Conservation (phyloP, 345 rosid genomes). For the Jatropha curcas region DNA sequence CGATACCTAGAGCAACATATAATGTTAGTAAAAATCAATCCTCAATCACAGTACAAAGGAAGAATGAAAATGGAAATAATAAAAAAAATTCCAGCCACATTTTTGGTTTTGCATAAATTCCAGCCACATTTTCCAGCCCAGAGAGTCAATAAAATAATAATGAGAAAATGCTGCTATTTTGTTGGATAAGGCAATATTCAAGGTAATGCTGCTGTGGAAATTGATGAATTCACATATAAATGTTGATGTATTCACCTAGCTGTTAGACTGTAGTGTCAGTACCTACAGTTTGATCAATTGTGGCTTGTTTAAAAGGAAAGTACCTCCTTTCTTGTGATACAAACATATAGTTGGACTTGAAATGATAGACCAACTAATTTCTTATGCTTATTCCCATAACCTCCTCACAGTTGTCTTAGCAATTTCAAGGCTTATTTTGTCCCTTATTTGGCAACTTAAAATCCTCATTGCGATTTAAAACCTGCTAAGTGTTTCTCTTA, state of each 20-base stretch:
- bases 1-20: constrained; percentile 49
- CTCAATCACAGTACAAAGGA: not conserved
- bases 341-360: not conserved
- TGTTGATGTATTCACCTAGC: not conserved
- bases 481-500: not conserved
- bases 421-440: not conserved
- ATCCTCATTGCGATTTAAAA: not conserved
- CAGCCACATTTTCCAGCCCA: not conserved
- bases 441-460: not conserved
- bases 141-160: not conserved
- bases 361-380: not conserved
- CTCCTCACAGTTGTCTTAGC: not conserved
- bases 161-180: not conserved
- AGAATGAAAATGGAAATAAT: not conserved
- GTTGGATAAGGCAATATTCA: constrained; percentile 5
- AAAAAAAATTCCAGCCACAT: too few relatives aligned
- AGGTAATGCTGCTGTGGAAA: not conserved
- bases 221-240: not conserved
- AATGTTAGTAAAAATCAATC: not conserved
- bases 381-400: not conserved
- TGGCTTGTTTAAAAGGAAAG: not conserved
- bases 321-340: not conserved
- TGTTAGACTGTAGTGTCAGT: not conserved
- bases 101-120: too few relatives aligned
- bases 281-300: not conserved